Percentiles rank a stretch among this genome's conserved stretches.
Conservation (phyloP, 1,284 basidiomycete species). For the Peniophora sp. region DNA sequence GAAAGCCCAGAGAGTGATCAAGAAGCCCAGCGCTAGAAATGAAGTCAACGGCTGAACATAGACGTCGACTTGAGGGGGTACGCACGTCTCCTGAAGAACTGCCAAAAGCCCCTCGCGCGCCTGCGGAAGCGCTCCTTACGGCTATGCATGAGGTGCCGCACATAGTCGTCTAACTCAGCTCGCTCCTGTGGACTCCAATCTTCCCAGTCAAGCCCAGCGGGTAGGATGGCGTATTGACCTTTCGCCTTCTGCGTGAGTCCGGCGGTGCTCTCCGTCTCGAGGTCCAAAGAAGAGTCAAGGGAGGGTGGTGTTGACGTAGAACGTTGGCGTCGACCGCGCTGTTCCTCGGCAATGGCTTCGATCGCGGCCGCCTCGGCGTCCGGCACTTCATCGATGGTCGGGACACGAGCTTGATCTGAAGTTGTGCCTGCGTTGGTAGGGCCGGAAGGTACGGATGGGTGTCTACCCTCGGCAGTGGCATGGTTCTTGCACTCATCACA, state of each 20-base stretch:
- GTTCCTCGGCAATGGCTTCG: too few species aligned
- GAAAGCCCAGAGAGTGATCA: conserved; percentile 6
- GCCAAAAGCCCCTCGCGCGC: conserved; percentile 4
- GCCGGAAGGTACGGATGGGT: too few species aligned
- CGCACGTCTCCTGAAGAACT: conserved; percentile 4
- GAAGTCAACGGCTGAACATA: neutral
- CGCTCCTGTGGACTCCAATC: conserved; percentile 4
- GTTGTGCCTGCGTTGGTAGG: too few species aligned
- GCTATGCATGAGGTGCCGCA: conserved; percentile 5
- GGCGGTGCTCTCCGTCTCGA: neutral
- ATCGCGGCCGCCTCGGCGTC: too few species aligned
- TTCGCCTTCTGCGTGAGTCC: neutral
- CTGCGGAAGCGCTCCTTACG: conserved; percentile 1
- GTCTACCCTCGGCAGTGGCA: too few species aligned
- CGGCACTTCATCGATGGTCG: too few species aligned
- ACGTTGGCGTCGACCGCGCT: too few species aligned
- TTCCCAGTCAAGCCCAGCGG: conserved; percentile 6
- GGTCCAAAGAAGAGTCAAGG: too few species aligned
- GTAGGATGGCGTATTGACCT: conserved; percentile 6
- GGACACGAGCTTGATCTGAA: too few species aligned
- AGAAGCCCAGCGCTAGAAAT: conserved; percentile 3
- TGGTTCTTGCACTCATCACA: too few species aligned
- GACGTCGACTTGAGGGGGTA: neutral
- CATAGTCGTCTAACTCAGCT: conserved; percentile 8
- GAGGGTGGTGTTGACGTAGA: too few species aligned